Evolutionary conservation across 164 flowering plant genomes (phyloP).

Genomic region (Protea cynaroides): DNA sequence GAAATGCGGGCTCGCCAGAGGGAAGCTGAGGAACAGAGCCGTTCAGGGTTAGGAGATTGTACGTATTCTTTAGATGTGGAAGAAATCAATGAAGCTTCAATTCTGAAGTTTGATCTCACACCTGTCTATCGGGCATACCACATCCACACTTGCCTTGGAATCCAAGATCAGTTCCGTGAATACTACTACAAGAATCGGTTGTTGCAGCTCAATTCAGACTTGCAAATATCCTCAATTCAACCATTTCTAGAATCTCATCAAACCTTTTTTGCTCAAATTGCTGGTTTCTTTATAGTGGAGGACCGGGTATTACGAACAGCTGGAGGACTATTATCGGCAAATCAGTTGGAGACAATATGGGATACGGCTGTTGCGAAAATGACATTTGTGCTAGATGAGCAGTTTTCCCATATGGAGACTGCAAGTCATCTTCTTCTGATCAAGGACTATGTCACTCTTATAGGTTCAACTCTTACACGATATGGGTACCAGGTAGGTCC

Average conservation of each 20-base stretch:
- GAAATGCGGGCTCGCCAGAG: slow-evolving; percentile 74
- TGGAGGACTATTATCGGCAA: slow-evolving; percentile 50
- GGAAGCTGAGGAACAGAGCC: slow-evolving; percentile 73
- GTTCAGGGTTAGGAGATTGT: slow-evolving; percentile 53
- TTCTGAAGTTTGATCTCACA: slow-evolving; percentile 71
- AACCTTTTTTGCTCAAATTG: slow-evolving; percentile 65
- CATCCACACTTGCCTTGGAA: slow-evolving; percentile 69
- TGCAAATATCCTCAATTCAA: slow-evolving; percentile 64
- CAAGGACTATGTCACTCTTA: slow-evolving; percentile 83
- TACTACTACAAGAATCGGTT: slow-evolving; percentile 73
- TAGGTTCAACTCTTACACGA: slow-evolving; percentile 63
- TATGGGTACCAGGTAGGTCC: slow-evolving; percentile 77
- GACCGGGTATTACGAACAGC: slow-evolving; percentile 81
- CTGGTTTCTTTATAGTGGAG: slow-evolving; percentile 86
- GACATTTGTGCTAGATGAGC: slow-evolving; percentile 56
- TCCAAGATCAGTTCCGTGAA: slow-evolving; percentile 69
- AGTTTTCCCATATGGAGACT: slow-evolving; percentile 66
- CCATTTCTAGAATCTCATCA: slow-evolving; percentile 84
- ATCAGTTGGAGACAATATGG: slow-evolving; percentile 79
- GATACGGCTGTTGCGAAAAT: slow-evolving; percentile 71
- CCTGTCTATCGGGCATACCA: slow-evolving; percentile 84
- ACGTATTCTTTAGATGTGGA: slow-evolving; percentile 66
- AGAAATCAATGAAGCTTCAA: slow-evolving; percentile 59
- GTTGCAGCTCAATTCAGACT: slow-evolving; percentile 73
- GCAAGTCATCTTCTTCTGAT: slow-evolving; percentile 78